Conservation (phyloP, 2,329 filamentous ascomycete genomes). For the Nigrospora sphaerica region DNA sequence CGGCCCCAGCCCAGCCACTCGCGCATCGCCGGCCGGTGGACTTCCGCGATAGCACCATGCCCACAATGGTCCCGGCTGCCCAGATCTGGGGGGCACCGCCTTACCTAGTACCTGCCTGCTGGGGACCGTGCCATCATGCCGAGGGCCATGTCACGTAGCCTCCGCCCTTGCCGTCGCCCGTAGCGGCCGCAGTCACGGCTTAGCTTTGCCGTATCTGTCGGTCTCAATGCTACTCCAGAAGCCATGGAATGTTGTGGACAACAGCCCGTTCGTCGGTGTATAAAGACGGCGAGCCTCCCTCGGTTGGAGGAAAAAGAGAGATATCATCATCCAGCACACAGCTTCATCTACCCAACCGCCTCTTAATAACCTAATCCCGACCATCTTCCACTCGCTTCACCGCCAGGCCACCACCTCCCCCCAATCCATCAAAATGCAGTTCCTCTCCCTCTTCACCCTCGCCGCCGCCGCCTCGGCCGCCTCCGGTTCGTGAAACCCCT, state of each 20-base stretch:
- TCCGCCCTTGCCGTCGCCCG: too few relatives aligned
- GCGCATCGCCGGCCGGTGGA: background rate
- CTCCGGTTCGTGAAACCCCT: conserved; percentile 11
- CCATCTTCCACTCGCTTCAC: background rate
- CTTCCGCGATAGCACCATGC: background rate
- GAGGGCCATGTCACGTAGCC: too few relatives aligned
- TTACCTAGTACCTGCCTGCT: background rate
- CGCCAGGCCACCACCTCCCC: background rate
- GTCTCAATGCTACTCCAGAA: background rate
- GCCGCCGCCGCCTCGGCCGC: conserved; percentile 16
- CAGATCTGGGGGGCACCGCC: background rate
- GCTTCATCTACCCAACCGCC: background rate
- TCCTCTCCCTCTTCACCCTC: conserved; percentile 18
- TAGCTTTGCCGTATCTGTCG: too few relatives aligned
- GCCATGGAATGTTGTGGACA: background rate
- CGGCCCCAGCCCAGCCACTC: conserved; percentile 1
- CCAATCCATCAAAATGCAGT: conserved; percentile 18
- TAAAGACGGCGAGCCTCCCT: background rate
- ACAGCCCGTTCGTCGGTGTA: background rate
- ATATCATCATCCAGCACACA: background rate
- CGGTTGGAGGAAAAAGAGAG: background rate
- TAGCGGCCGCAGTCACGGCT: too few relatives aligned
- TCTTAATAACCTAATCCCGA: background rate
- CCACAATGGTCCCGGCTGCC: background rate
- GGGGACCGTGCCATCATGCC: background rate